Conservation (phyloP, 1,284 basidiomycete genomes). For the Puccinia horiana region DNA sequence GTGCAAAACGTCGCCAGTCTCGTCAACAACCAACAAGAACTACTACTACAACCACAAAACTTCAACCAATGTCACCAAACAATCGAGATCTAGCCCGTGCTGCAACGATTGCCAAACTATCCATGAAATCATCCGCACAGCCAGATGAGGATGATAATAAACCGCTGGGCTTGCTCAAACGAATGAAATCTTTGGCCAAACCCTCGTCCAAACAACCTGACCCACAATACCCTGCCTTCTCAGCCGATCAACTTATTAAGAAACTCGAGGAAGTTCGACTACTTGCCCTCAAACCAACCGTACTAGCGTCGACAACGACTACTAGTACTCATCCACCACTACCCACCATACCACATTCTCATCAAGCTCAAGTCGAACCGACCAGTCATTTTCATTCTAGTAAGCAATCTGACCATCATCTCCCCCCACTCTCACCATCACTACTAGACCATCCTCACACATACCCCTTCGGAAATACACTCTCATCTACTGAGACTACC, state of each 20-base stretch:
- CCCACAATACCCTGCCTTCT: not conserved
- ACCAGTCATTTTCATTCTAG: conserved; percentile 3
- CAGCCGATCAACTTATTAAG: conserved; percentile 1
- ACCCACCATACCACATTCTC: not conserved
- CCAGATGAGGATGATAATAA: conserved; percentile 42
- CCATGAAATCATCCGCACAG: not conserved
- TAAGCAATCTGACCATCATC: not conserved
- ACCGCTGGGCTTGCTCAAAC: conserved; percentile 35
- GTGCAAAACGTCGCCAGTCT: not conserved
- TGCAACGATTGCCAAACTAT: not conserved
- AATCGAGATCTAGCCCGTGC: not conserved
- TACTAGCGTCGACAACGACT: not conserved
- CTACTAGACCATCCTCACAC: not conserved
- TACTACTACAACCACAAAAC: not conserved
- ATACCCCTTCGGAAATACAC: not conserved
- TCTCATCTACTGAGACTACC: not conserved
- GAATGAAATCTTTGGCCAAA: conserved; percentile 33
- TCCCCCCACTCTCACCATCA: conserved; percentile 30
- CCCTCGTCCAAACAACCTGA: not conserved
- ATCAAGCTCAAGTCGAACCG: not conserved
- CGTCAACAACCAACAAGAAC: not conserved
- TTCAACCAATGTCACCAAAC: no score
- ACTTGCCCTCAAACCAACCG: not conserved
- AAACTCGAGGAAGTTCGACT: conserved; percentile 29
- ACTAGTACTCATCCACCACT: not conserved